phyloP scores from a whole-genome alignment of 495 filamentous ascomycete genomes.

The Penicillium fimorum region DNA sequence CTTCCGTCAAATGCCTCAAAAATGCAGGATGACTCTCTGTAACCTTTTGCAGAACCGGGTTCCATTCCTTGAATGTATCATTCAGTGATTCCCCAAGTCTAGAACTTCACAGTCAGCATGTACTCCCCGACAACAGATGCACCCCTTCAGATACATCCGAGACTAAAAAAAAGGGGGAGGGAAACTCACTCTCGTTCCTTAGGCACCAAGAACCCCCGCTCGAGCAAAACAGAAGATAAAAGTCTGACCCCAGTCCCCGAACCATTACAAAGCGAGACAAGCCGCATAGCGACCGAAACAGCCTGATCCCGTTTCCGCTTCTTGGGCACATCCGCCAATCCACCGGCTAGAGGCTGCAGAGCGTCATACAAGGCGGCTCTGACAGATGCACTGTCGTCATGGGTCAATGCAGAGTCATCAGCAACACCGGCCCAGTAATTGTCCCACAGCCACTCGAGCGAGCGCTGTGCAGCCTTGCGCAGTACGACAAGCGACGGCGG shows the following conservation, averaged over 20 bases:
- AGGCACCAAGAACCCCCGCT: conserved; percentile 30
- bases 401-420: conserved; percentile 9
- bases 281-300: conserved; percentile 24
- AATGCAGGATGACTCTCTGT: conserved; percentile 31
- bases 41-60: conserved; percentile 34
- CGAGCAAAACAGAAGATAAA: conserved; percentile 32
- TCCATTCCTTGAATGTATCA: conserved; percentile 34
- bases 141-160: background rate
- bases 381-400: conserved; percentile 17
- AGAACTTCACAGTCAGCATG: conserved; percentile 8
- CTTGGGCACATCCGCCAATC: conserved; percentile 25
- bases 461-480: conserved; percentile 60
- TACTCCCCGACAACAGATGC: background rate
- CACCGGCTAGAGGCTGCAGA: conserved; percentile 20
- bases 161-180: conserved; percentile 4
- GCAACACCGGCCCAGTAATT: conserved; percentile 68
- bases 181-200: conserved; percentile 33
- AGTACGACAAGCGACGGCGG: conserved; percentile 72
- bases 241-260: conserved; percentile 18
- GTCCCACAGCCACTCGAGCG: conserved; percentile 81
- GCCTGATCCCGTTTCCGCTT: conserved; percentile 35
- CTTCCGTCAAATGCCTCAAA: conserved; percentile 35
- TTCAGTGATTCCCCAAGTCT: conserved; percentile 38
- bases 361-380: conserved; percentile 19
- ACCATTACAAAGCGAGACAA: conserved; percentile 32